Evolutionary conservation across 441 rosid genomes (phyloP), one percentile per base, ranked within the genome.

Genomic region (Croton setiger): DNA sequence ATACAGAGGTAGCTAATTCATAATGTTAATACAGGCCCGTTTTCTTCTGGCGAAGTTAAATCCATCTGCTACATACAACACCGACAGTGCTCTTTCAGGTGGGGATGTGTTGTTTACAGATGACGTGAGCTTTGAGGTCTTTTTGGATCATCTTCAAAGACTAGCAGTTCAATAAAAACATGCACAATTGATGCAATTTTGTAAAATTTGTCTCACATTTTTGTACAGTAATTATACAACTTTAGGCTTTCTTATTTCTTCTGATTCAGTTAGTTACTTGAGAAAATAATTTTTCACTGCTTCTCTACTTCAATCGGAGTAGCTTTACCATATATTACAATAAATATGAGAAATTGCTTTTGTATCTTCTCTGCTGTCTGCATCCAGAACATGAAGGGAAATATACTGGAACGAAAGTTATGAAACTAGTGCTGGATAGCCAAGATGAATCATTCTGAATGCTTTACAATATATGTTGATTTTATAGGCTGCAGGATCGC

Each of bases 101-200:
- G 93, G 82, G 54, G 92, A 84, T 72, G 41, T 88, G 66, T 79
- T 93, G 68, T 87, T 90, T 61, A 93, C 96, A 0, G 96, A 93
- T 72, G 97, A 90, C 72, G 97, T 87, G 52, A 93, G 96, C 81
- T 89, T 93, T 62, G 89, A 85, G 77, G 90, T 93, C 49, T 90
- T 93, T 78, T 76, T 93, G 85, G 94, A 90, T 81, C 98, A 90
- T 81, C 98, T 93, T 49, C 90, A 79, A 74, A 86, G 94, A 81
- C 81, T 89, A 73, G 85, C 91, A 51, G 91, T 85, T 71, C 90
- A 86, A 71, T 87, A 74, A 81, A 37, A 2, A 15, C 31, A n/a
- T 43, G 66, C 31, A 36, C 35, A 41, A 51, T 37, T 15, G 37
- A 64, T n/a, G 58, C 74, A 84, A 59, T 80, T 78, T 78, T 81